A percentile compares a stretch with the other conserved stretches of the same genome.
phyloP scores from a whole-genome alignment of 495 filamentous ascomycete species.

The Lasiosphaeria miniovina region DNA sequence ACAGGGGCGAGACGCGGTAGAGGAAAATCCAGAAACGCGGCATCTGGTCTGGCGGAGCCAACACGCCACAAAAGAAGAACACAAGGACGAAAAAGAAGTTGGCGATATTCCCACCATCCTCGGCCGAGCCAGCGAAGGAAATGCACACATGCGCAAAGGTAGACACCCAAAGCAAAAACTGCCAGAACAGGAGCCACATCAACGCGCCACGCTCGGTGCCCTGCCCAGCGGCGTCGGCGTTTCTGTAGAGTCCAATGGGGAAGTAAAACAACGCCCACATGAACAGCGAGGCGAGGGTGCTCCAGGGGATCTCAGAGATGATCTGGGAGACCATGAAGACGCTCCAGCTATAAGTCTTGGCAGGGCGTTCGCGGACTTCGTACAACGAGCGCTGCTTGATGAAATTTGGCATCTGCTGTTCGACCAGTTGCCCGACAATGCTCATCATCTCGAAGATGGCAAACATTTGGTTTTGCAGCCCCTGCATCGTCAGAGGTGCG shows the following conservation, averaged over 20 bases:
- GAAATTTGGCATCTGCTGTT: slow-evolving; percentile 86
- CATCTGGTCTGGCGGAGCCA: slow-evolving; percentile 54
- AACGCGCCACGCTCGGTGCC: slow-evolving; percentile 59
- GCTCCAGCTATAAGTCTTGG: slow-evolving; percentile 79
- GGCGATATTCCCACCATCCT: slow-evolving; percentile 62
- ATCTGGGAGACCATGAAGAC: slow-evolving; percentile 79
- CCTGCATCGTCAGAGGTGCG: slow-evolving; percentile 67
- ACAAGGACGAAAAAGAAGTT: slow-evolving; percentile 65
- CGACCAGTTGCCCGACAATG: slow-evolving; percentile 69
- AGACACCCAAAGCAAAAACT: slow-evolving; percentile 66
- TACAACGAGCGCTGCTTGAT: slow-evolving; percentile 74
- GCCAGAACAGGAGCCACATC: slow-evolving; percentile 59
- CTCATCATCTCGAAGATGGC: slow-evolving; percentile 78
- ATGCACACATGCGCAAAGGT: slow-evolving; percentile 69
- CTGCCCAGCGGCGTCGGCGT: slow-evolving; percentile 58
- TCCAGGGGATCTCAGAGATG: slow-evolving; percentile 72
- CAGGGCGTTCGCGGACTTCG: slow-evolving; percentile 80
- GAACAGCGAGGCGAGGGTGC: slow-evolving; percentile 63
- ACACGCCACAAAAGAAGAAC: slow-evolving; percentile 70
- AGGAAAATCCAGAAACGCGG: slow-evolving; percentile 84
- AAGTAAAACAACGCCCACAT: slow-evolving; percentile 78
- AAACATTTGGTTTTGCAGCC: slow-evolving; percentile 86
- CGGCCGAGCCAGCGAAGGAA: slow-evolving; percentile 61
- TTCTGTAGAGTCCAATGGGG: slow-evolving; percentile 70
- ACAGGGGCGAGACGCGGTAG: slow-evolving; percentile 74